Base-by-base conservation (phyloP, 2,329 filamentous ascomycete genomes). In the Fusarium verrucosum region DNA sequence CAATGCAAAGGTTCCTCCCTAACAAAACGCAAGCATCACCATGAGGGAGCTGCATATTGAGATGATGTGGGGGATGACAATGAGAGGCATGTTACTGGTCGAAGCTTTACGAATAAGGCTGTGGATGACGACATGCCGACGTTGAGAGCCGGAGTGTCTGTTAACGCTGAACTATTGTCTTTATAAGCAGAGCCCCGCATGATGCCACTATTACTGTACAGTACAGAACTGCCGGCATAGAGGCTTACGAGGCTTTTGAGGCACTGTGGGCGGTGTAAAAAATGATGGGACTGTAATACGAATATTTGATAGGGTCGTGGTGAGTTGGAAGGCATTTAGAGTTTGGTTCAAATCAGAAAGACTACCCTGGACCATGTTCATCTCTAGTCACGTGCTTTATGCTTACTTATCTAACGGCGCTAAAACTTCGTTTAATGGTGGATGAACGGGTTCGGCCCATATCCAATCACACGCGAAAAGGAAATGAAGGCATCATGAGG, bases 61-160 rank as follows among this genome's bases (percentile, higher is more conserved):
- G 58, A 68, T 66, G 63, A 62, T 65, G 67, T 70, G 68, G 68
- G 62, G 65, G 68, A 70, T 70, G 68, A 70, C 68, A 70, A 70
- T 67, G 19, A 41, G 20, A 50, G 19, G 4, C 52, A 58, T 53
- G n/a, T 70, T 20, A 70, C 58, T 70, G 68, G 68, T 57, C 28
- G 38, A 28, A 68, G 60, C 60, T 62, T 23, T 40, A n/a, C 14
- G 40, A 23, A 25, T 10, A 13, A 51, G 17, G 14, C 33, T 28
- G 41, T 56, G 52, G 50, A 70, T 70, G 68, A 70, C 68, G 68
- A 65, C 68, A 69, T 67, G 52, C 20, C 35, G 38, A 36, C 23
- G 41, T 52, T 58, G 43, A 17, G 37, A 42, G n/a, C 26, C 25
- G 22, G n/a, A 43, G 10, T 38, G 22, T 22, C 14, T 53, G 23